Evolutionary conservation across 2,329 filamentous ascomycete species (phyloP), one percentile per base, ranked within the genome.

Genomic region (Penicillium sp.): DNA sequence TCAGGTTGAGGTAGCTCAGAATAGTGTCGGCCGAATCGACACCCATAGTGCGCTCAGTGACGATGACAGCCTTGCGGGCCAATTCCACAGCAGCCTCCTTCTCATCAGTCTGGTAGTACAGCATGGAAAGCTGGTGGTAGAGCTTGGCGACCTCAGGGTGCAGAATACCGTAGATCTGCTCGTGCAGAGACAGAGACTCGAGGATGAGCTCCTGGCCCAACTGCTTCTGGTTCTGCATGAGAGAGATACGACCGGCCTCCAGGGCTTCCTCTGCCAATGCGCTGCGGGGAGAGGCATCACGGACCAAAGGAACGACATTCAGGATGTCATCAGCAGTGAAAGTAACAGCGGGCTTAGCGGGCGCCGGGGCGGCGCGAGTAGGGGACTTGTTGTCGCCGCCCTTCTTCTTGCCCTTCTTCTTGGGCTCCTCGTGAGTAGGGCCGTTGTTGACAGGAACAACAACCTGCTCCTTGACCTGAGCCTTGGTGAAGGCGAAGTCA

Each of bases 21-120:
- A 99, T 86, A 1, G 94, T 97, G 77, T 99, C 94, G 15, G 91
- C 87, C 48, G 93, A 93, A 77, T 99, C 94, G 54, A 99, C 84
- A 71, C 94, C 94, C 31, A 97, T 83, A 0, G 94, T 99, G 54
- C 94, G 86, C 81, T 99, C 94, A 2, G 93, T 90, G 42, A 99
- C 93, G 61, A 99, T 93, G 65, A 96, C 93, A 25, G 94, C 93
- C 80, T 99, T 99, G 72, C 92, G 90, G 19, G 94, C 93, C 62
- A 99, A 85, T 77, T 99, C 94, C 25, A 97, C 89, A 25, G 94
- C 94, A 10, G 91, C 91, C 38, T 93, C 90, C 82, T 97, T 97
- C 80, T 99, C 94, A 54, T 97, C 94, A n/a, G 96, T 85, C 74
- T 95, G 90, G 77, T 95, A 97, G 80, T 97, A 97, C 55, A 97